Evolutionary conservation across 2,329 filamentous ascomycete species (phyloP).

Genomic region (Fusarium multiceps): DNA sequence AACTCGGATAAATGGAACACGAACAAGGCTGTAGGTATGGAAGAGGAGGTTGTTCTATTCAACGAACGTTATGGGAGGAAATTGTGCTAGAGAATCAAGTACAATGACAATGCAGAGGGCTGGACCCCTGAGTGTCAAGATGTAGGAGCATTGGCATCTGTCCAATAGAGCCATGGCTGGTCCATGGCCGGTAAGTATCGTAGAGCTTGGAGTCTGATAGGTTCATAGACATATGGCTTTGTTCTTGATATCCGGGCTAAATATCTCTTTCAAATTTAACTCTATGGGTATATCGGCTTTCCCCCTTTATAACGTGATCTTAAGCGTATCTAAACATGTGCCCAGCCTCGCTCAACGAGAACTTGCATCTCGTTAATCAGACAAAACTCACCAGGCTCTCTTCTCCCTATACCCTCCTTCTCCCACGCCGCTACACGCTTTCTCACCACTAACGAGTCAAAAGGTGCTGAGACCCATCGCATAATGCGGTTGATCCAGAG

Average conservation of each 20-base stretch:
- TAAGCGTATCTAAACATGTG: conserved; percentile 54
- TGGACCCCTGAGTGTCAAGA: background rate
- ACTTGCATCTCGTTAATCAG: conserved; percentile 72
- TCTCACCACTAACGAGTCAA: conserved; percentile 51
- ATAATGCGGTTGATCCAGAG: conserved; percentile 68
- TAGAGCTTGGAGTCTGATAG: background rate
- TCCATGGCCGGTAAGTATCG: background rate
- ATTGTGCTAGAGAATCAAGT: background rate
- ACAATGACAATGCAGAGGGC: background rate
- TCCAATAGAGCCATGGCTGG: background rate
- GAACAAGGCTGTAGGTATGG: background rate
- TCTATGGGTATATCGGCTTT: conserved; percentile 29
- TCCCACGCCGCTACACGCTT: conserved; percentile 55
- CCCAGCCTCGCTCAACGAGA: conserved; percentile 67
- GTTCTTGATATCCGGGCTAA: background rate
- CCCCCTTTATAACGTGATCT: background rate
- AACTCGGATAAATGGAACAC: background rate
- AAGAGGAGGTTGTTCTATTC: background rate
- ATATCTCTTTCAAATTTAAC: background rate
- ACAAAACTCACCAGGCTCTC: conserved; percentile 62
- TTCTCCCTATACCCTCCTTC: conserved; percentile 48
- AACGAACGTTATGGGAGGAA: background rate
- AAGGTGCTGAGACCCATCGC: conserved; percentile 54
- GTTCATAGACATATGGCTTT: background rate
- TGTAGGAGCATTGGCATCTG: background rate